phyloP scores from a whole-genome alignment of 1,139 yeast genomes.

The Yamadazyma jaroonii region DNA sequence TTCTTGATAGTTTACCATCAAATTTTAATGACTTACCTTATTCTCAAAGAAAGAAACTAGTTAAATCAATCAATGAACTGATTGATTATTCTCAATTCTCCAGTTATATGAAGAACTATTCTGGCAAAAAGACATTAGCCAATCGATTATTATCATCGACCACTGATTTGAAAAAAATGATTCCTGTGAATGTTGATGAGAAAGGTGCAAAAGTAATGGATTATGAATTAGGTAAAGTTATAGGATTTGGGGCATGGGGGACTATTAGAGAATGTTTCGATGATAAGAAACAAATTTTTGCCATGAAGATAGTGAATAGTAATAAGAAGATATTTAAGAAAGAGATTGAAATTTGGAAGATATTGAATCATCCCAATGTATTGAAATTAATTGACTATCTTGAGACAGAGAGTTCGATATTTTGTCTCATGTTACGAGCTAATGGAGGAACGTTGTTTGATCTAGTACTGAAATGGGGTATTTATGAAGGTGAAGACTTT shows the following conservation, averaged over 20 bases:
- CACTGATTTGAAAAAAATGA: conserved; percentile 32
- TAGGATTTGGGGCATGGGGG: conserved; percentile 94
- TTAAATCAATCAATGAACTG: conserved; percentile 55
- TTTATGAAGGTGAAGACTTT: conserved; percentile 12
- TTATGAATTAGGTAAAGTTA: conserved; percentile 67
- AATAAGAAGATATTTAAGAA: conserved; percentile 58
- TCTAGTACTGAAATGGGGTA: conserved; percentile 67
- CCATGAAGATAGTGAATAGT: conserved; percentile 72
- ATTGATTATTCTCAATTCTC: conserved; percentile 51
- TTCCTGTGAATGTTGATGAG: conserved; percentile 48
- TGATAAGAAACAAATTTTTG: conserved; percentile 45
- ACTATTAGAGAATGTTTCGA: conserved; percentile 71
- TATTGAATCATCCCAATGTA: conserved; percentile 61
- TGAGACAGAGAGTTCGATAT: conserved; percentile 62
- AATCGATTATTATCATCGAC: conserved; percentile 43
- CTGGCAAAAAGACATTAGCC: conserved; percentile 39
- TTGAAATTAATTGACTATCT: conserved; percentile 59
- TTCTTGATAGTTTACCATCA: conserved; percentile 50
- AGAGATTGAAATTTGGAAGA: conserved; percentile 76
- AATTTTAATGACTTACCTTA: conserved; percentile 66
- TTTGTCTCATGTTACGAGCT: conserved; percentile 71
- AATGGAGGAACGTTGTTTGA: conserved; percentile 84
- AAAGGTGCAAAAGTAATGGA: conserved; percentile 60
- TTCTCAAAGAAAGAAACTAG: conserved; percentile 60
- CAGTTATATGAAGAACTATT: conserved; percentile 37